Conservation (phyloP, 2,329 filamentous ascomycete genomes). For the Talaromyces sp. region DNA sequence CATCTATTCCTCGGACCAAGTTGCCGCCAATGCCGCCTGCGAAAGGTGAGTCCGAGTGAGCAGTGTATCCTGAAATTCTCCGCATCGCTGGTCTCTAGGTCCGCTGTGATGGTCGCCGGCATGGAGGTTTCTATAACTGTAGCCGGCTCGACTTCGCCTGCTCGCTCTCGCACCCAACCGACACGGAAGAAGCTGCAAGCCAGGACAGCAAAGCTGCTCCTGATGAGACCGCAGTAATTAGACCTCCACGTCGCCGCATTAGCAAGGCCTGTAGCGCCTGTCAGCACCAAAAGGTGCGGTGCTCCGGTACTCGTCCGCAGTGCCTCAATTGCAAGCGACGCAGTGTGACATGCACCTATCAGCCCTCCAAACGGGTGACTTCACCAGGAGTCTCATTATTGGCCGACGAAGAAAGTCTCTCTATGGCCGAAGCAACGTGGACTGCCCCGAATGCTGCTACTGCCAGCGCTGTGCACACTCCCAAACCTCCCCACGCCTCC, state of each 20-base stretch:
- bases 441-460: no score
- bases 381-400: background rate
- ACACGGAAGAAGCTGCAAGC: background rate
- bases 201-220: background rate
- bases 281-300: background rate
- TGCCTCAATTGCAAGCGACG: background rate
- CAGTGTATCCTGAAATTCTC: no score
- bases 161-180: background rate
- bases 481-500: no score
- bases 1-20: slow-evolving; percentile 52
- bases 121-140: background rate
- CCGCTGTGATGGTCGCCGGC: background rate
- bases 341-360: background rate
- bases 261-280: background rate
- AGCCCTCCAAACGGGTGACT: background rate
- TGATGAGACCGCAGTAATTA: background rate
- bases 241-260: background rate
- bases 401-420: no score
- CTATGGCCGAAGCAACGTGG: no score
- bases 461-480: no score
- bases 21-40: no score
- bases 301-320: background rate
- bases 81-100: background rate
- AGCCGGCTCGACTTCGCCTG: background rate
- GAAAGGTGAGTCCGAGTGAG: no score